Evolutionary conservation across 805 yeast species (phyloP), one percentile per base, ranked within the genome.

Genomic region (Wickerhamomyces bisporus): DNA sequence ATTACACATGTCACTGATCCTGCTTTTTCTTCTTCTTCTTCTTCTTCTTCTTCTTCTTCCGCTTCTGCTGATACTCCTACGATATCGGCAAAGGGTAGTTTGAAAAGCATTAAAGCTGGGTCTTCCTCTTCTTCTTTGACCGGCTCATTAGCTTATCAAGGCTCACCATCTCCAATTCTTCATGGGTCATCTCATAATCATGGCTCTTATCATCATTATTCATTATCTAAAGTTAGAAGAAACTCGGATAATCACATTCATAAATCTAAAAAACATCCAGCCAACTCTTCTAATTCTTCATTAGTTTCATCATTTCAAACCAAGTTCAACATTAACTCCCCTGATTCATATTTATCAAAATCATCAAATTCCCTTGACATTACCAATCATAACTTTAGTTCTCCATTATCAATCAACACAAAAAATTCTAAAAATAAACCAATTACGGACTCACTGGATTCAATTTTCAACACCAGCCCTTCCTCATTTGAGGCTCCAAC

Each of bases 171-270:
- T 14, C 24, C 36, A 29, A 25, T 21, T 21, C 24, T 21, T 21
- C 24, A 9, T 14, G 16, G 18, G n/a, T 26, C 29, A 26, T 7
- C 16, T 26, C 16, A 24, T 9, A n/a, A n/a, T n/a, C n/a, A 21
- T 12, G 19, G 28, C 10, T 30, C 34, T 4, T 15, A 20, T 31
- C 33, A 33, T 24, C 43, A 44, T 26, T 26, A 42, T 26, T 39
- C 45, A 7, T 32, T 44, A 20, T 38, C 50, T 12, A 44, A 36
- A 26, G 38, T 42, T 3, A 41, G 45, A 26, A 42, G 48, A 18
- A 34, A 42, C 32, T 39, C 45, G 0, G 48, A 49, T 13, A 43
- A 39, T 26, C 55, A 50, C 38, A 28, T 49, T n/a, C 55, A 48
- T 39, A 50, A 50, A 32, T 34, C 42, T 11, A 30, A 20, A 17